phyloP scores from a whole-genome alignment of 345 rosid species.

The Linum tenue region DNA sequence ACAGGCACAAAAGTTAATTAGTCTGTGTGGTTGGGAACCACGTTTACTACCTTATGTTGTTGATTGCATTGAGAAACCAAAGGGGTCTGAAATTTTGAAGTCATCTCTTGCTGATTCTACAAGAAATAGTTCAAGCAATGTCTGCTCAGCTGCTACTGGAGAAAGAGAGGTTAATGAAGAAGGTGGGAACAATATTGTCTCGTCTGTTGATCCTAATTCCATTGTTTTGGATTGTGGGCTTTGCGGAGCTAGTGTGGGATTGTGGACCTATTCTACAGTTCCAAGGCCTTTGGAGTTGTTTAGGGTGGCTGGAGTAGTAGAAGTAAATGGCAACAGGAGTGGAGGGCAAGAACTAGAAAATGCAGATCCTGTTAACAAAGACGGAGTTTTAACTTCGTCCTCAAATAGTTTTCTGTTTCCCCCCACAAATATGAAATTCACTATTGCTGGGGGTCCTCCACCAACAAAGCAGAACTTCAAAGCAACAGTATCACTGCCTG shows the following conservation, averaged over 20 bases:
- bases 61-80: slow-evolving; percentile 42
- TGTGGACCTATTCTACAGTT: slow-evolving; percentile 70
- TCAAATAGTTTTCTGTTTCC: slow-evolving; percentile 19
- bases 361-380: slow-evolving; percentile 15
- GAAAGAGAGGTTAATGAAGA: slow-evolving; percentile 30
- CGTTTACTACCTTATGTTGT: slow-evolving; percentile 7
- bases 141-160: slow-evolving; percentile 17
- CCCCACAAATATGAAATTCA: slow-evolving; percentile 43
- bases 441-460: slow-evolving; percentile 93
- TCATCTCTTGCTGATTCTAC: slow-evolving; percentile 29
- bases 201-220: slow-evolving; percentile 56
- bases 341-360: slow-evolving; percentile 16
- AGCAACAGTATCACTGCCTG: slow-evolving; percentile 71
- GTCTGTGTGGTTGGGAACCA: slow-evolving; percentile 37
- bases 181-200: slow-evolving; percentile 19
- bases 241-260: slow-evolving; percentile 93
- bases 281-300: slow-evolving; percentile 60
- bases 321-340: slow-evolving; percentile 29
- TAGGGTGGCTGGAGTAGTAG: slow-evolving; percentile 56
- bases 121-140: slow-evolving; percentile 28
- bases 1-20: background rate
- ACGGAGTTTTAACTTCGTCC: slow-evolving; percentile 11
- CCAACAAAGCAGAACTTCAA: slow-evolving; percentile 79
- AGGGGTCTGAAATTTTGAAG: slow-evolving; percentile 25
- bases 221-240: slow-evolving; percentile 83